Evolutionary conservation across 441 rosid genomes (phyloP).

Genomic region (Jatropha podagrica): DNA sequence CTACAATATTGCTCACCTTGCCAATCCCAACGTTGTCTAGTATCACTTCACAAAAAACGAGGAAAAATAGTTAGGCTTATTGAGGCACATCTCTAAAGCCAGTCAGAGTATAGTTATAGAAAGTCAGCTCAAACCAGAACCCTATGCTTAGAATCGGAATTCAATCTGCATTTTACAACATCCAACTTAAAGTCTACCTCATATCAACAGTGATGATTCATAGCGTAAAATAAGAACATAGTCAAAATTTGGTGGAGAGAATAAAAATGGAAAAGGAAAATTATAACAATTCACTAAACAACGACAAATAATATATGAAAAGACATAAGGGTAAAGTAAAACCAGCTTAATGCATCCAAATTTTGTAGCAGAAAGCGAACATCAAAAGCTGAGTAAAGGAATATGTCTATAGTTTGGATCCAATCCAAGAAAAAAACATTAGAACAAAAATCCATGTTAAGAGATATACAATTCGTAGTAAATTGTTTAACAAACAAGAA

Average conservation of each 20-base stretch:
- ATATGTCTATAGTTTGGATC: slow-evolving; percentile 14
- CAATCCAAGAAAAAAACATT: slow-evolving; percentile 6
- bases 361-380: slow-evolving; percentile 5
- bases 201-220: not conserved
- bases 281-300: slow-evolving; percentile 18
- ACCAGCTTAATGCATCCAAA: slow-evolving; percentile 15
- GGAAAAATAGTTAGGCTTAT: not conserved
- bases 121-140: slow-evolving; percentile 2
- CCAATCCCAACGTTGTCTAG: slow-evolving; percentile 53
- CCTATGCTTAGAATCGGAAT: slow-evolving; percentile 14
- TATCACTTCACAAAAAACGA: slow-evolving; percentile 27
- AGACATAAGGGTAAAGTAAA: not conserved
- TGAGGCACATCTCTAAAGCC: not conserved
- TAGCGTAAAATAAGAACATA: not conserved
- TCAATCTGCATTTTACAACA: slow-evolving; percentile 15
- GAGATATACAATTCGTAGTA: not conserved
- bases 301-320: not conserved
- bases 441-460: not conserved
- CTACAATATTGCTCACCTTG: slow-evolving; percentile 34
- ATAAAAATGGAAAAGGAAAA: not conserved
- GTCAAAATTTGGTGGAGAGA: not conserved
- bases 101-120: not conserved
- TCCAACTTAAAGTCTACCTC: slow-evolving; percentile 1
- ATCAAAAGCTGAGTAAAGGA: slow-evolving; percentile 9
- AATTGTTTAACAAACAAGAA: not conserved